Conservation (phyloP, 768 basidiomycete species). For the Asterophora lycoperdoides region DNA sequence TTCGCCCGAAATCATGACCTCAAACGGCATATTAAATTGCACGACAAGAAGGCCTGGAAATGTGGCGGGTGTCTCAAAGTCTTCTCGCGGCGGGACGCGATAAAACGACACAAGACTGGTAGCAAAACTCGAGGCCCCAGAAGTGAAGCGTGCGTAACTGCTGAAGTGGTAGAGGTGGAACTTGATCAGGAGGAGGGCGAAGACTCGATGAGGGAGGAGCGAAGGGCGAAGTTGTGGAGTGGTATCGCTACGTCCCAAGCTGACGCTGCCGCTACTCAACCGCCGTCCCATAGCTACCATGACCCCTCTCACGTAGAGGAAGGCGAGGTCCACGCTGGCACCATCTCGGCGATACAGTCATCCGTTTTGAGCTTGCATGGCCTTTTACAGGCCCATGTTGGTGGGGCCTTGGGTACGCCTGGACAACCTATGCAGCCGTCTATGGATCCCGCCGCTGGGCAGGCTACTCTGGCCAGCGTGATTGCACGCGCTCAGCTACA, state of each 20-base stretch:
- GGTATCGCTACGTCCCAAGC: constrained; percentile 47
- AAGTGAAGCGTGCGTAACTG: constrained; percentile 49
- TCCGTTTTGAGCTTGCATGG: constrained; percentile 52
- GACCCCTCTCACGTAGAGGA: constrained; percentile 44
- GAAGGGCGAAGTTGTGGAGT: constrained; percentile 60
- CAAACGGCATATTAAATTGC: constrained; percentile 70
- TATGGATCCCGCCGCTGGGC: constrained; percentile 47
- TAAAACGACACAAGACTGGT: constrained; percentile 72
- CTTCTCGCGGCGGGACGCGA: constrained; percentile 75
- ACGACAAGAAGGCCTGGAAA: constrained; percentile 70
- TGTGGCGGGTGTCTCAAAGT: constrained; percentile 71
- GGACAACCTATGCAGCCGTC: constrained; percentile 25
- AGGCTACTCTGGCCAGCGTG: constrained; percentile 67
- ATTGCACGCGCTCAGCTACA: constrained; percentile 68
- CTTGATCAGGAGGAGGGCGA: constrained; percentile 39
- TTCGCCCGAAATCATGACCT: constrained; percentile 79
- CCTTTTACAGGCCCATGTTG: constrained; percentile 54
- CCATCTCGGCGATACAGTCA: constrained; percentile 47
- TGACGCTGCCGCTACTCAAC: constrained; percentile 20
- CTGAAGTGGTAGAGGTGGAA: constrained; percentile 60
- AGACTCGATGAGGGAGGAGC: constrained; percentile 50
- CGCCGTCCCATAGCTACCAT: constrained; percentile 19
- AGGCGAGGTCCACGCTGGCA: constrained; percentile 51
- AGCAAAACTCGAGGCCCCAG: constrained; percentile 47
- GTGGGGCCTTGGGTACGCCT: constrained; percentile 47